Base-by-base conservation (phyloP, 805 yeast genomes). In the Starmerella lactis-condensi region DNA sequence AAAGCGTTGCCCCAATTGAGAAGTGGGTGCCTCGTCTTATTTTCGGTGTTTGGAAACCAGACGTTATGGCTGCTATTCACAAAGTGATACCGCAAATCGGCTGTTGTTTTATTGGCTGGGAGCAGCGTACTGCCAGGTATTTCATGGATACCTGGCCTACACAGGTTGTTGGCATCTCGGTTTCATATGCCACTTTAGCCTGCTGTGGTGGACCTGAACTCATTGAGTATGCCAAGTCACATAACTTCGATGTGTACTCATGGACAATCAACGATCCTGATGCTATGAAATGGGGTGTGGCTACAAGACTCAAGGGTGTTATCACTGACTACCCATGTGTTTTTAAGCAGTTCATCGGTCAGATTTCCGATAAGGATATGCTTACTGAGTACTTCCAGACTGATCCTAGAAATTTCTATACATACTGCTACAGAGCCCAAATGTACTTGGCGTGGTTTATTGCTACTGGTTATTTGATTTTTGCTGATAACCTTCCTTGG, bases 141-240 rank as follows among this genome's bases (percentile, higher is more conserved):
- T 52, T 58, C 34, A 40, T 58, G 40, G 40, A 47, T 13, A 26
- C 12, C 10, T 39, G 42, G 42, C 67, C 67, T 42, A 60, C 58
- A 43, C 69, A 66, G 50, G 58, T 72, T 32, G 57, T 60, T 18
- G 76, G 72, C 20, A 64, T 73, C 25, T 72, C 81, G 30, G 53
- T 58, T 45, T 61, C 38, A 24, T 45, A 43, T 18, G 34, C 44
- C 19, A 45, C 58, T 62, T 45, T 62, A 66, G 47, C 59, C 64
- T 68, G 59, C 54, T 4, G 42, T 32, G 40, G 58, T 37, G 46
- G 66, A 47, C 39, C 46, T 37, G 35, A 36, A 35, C 39, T 54
- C 30, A 42, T 58, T n/a, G 53, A 51, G 1, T 39, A 47, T 6
- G 45, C 62, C 12, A 37, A 45, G 17, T 39, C 43, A 10, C 40